Conservation (phyloP, 192 early-diverging fungal genomes). For the Entomortierella beljakovae region DNA sequence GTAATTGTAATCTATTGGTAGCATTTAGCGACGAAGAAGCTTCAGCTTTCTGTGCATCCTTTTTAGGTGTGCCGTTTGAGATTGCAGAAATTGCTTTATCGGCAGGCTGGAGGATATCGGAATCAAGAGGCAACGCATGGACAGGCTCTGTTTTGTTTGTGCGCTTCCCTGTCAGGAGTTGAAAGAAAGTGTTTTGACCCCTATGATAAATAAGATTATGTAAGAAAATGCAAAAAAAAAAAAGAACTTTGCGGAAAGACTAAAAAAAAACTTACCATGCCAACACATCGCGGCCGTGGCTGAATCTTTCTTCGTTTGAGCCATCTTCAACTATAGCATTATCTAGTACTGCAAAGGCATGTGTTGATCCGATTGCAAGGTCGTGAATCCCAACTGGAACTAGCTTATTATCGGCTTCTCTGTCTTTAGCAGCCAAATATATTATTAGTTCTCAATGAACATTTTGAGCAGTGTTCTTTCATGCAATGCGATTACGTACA, state of each 20-base stretch:
- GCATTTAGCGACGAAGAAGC: conserved; percentile 1
- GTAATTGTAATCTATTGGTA: conserved; percentile 53
- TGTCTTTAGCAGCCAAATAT: conserved; percentile 12
- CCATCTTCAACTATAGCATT: conserved; percentile 42
- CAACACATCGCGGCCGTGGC: conserved; percentile 56
- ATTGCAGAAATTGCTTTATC: conserved; percentile 33
- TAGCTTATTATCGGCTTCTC: conserved; percentile 48
- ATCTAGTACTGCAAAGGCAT: conserved; percentile 56
- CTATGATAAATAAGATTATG: conserved; percentile 6
- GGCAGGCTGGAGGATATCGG: conserved; percentile 18
- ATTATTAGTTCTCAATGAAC: not conserved
- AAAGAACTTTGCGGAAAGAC: not conserved
- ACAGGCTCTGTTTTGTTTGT: conserved; percentile 51
- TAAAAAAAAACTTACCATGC: conserved; percentile 30
- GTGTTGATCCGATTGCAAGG: conserved; percentile 53
- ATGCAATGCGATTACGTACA: conserved; percentile 18
- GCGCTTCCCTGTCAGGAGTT: conserved; percentile 54
- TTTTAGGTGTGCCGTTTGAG: conserved; percentile 8
- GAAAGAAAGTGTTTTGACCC: conserved; percentile 57
- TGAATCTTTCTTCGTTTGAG: not conserved
- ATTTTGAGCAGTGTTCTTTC: not conserved
- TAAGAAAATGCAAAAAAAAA: not conserved
- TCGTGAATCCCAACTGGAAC: conserved; percentile 52
- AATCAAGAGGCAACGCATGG: conserved; percentile 49
- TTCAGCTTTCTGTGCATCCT: not conserved